Conservation (phyloP, 2,329 filamentous ascomycete species). For the Neophaeococcomyces aloes region DNA sequence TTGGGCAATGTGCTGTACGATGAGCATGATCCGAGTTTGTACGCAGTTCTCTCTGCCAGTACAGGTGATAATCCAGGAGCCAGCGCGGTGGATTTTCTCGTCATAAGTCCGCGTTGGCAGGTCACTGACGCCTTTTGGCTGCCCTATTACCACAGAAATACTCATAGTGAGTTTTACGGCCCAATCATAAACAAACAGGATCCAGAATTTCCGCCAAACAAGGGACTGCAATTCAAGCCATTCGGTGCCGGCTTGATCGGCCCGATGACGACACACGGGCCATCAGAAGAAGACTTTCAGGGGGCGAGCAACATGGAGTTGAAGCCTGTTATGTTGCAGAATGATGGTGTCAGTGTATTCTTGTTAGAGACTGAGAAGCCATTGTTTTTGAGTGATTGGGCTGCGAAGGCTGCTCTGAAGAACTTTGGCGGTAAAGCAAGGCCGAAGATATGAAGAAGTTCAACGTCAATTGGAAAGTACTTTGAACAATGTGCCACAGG, state of each 20-base stretch:
- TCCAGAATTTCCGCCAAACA: conserved; percentile 5
- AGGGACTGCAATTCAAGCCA: conserved; percentile 2
- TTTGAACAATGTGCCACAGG: not conserved
- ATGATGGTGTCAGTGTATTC: conserved; percentile 12
- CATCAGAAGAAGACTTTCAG: conserved; percentile 5
- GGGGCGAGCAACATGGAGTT: conserved; percentile 5
- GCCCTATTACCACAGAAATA: conserved; percentile 35
- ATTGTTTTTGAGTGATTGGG: conserved; percentile 13
- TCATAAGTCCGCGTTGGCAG: conserved; percentile 33
- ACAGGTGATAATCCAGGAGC: conserved; percentile 23
- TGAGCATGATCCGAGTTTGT: conserved; percentile 33
- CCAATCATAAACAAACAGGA: conserved; percentile 13
- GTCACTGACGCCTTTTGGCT: conserved; percentile 33
- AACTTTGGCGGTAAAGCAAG: not conserved
- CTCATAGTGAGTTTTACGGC: conserved; percentile 25
- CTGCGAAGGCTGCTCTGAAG: conserved; percentile 2
- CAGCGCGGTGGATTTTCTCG: conserved; percentile 29
- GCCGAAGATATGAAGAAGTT: not conserved
- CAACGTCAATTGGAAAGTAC: not conserved
- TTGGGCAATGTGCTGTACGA: conserved; percentile 32
- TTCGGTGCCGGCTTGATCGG: conserved; percentile 6
- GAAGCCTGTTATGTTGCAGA: conserved; percentile 9
- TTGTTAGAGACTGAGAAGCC: conserved; percentile 16
- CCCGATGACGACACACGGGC: conserved; percentile 9
- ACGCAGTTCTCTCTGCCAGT: conserved; percentile 32